Evolutionary conservation across 495 filamentous ascomycete species (phyloP).

Genomic region (Pyrenula aspistea): DNA sequence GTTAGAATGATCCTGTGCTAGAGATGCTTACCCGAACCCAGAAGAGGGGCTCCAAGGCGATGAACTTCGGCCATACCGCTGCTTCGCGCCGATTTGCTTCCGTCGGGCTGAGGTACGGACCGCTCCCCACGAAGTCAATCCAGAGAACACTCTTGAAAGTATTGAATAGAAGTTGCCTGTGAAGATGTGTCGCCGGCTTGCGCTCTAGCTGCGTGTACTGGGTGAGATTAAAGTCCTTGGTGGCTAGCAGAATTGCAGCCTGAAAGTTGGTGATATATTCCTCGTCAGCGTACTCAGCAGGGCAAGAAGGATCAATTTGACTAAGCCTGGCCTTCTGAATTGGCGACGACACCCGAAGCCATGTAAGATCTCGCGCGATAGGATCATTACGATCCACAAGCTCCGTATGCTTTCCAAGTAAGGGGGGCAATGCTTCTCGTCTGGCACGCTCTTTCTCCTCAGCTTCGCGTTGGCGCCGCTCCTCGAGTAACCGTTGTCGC

Average conservation of each 20-base stretch:
- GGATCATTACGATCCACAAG: conserved; percentile 34
- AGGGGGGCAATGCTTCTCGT: conserved; percentile 42
- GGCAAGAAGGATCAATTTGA: conserved; percentile 33
- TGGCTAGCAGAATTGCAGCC: conserved; percentile 60
- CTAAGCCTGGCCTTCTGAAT: conserved; percentile 34
- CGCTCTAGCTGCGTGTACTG: conserved; percentile 63
- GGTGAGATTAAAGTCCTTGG: conserved; percentile 61
- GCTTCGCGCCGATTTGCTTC: neutral
- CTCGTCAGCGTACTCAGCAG: conserved; percentile 35
- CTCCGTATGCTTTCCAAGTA: conserved; percentile 35
- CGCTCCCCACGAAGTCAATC: neutral
- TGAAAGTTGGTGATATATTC: conserved; percentile 70
- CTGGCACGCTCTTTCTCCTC: conserved; percentile 45
- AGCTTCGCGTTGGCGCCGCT: conserved; percentile 34
- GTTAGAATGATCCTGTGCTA: too few relatives aligned
- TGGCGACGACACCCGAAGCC: conserved; percentile 39
- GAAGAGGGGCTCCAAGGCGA: neutral
- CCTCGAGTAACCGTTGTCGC: conserved; percentile 40
- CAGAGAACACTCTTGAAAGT: conserved; percentile 38
- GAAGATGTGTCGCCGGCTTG: conserved; percentile 29
- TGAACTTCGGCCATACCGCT: conserved; percentile 3
- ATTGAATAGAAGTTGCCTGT: conserved; percentile 40
- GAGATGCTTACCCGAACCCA: neutral
- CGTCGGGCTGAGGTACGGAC: neutral
- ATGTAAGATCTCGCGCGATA: conserved; percentile 27